Evolutionary conservation across 1,284 basidiomycete genomes (phyloP), one percentile per base, ranked within the genome.

Genomic region (Dichomitus squalens): DNA sequence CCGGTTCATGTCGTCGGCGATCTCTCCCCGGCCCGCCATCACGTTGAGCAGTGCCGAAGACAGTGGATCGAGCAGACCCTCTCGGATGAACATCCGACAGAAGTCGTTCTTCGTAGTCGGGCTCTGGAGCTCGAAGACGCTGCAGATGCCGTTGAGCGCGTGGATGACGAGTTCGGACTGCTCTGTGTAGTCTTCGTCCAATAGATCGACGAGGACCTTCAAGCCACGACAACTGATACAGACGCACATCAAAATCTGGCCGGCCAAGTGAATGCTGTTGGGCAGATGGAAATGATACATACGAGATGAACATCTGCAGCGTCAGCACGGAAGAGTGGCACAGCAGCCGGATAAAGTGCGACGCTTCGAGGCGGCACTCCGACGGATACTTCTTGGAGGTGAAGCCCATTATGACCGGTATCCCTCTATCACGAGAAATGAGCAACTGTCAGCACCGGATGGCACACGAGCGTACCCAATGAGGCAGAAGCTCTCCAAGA

Each of bases 51-150:
- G 74, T 0, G 96, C 95, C 0, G 90, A 88, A 0, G 95, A 95
- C 1, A 99, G 76, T 0, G 96, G 96, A 64, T 98, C 96, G 35
- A 98, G 79, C 5, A 98, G 79, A 16, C 96, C 96, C 73, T 98
- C 96, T 23, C 94, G 85, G 31, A 97, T 95, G 75, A 98, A 96
- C 92, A 98, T 97, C 16, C 96, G 86, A 70, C 96, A 98, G 71
- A 98, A 98, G 74, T 98, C 96, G 70, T 96, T 98, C 68, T 97
- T 93, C 7, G 95, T 96, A 7, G 95, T 97, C 1, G 96, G 93
- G 49, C 92, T 95, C 73, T 96, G 87, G 9, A 98, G 82, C 64
- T 98, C 96, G 68, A 99, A 96, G 2, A 98, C 96, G 64, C 89
- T 94, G 53, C 90, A 89, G 53, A 99, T 95, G 11, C 96, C 96